Evolutionary conservation across 106 monocot species (phyloP).

Genomic region (Alisma plantagoaquatica): DNA sequence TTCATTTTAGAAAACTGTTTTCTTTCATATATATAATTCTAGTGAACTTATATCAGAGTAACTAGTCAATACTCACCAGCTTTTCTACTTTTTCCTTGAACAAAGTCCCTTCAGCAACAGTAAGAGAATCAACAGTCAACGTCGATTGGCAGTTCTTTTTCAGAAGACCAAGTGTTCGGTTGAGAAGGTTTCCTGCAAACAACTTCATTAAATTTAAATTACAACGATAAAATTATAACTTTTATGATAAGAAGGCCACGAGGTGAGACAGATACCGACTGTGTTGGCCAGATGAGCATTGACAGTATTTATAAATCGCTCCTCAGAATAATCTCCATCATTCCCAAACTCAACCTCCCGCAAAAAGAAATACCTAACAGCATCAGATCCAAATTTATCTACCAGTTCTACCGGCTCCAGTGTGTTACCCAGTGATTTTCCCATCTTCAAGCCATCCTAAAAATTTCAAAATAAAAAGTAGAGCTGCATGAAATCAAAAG

Average conservation of each 20-base stretch:
- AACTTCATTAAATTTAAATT: too few relatives aligned
- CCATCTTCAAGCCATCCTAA: conserved; percentile 99
- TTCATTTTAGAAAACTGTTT: too few relatives aligned
- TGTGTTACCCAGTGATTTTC: conserved; percentile 95
- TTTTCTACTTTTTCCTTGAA: conserved; percentile 61
- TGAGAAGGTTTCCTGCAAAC: conserved; percentile 87
- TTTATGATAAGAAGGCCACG: background rate
- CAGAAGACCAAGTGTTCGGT: conserved; percentile 87
- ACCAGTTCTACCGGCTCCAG: conserved; percentile 93
- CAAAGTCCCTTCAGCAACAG: conserved; percentile 54
- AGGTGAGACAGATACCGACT: conserved; percentile 37
- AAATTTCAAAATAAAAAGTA: conserved; percentile 71
- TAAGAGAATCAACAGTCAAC: conserved; percentile 56
- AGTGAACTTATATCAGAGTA: too few relatives aligned
- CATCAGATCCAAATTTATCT: conserved; percentile 81
- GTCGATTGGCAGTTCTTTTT: conserved; percentile 90
- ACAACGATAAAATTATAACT: background rate
- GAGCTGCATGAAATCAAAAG: conserved; percentile 56
- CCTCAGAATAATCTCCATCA: conserved; percentile 96
- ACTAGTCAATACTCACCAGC: conserved; percentile 32
- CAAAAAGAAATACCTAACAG: conserved; percentile 93
- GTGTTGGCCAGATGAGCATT: conserved; percentile 98
- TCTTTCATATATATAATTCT: too few relatives aligned
- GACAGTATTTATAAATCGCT: conserved; percentile 83
- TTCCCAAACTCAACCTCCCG: conserved; percentile 96